Base-by-base conservation (phyloP, 1,139 yeast species). In the Scheffersomyces titani region DNA sequence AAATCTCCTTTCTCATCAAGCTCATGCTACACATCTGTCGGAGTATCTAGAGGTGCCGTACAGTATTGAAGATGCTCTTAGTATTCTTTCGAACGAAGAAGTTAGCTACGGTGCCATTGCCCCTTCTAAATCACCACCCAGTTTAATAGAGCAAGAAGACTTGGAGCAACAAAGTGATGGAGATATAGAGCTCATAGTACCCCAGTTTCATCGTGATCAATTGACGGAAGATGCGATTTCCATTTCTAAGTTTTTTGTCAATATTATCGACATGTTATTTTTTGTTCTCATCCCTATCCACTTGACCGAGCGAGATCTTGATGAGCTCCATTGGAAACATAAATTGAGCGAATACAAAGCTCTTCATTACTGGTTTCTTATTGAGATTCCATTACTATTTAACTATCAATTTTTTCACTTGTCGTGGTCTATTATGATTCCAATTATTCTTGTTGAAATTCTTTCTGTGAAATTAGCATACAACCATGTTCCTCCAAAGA, bases 61-160 rank as follows among this genome's bases (percentile, higher is more conserved):
- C 51, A 70, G 67, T 53, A 64, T 70, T 5, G 76, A 71, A 54
- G 75, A 72, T 55, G 74, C 73, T 0, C 59, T 72, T 51, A 62
- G 64, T 48, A 63, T 70, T 3, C 59, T 72, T n/a, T 62, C 72
- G 0, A 62, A 60, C 48, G 70, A 66, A 24, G 70, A 65, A 19
- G 2, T n/a, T 20, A 19, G 54, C 24, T 53, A 55, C 11, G 54
- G 52, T 3, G 36, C 54, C 5, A 30, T 55, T 6, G 50, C 60
- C 3, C 62, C 62, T 5, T 16, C 50, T 13, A 56, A 55, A 22
- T 53, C 59, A 20, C 57, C 61, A 7, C 52, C 24, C 16, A 46
- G 49, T 19, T 5, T 19, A 20, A 16, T 46, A 6, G 24, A 46
- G 19, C 7, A 7, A 20, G 18, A 13, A 19, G 49, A 46, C 7